Evolutionary conservation across 108 stramenopile genomes (phyloP).

Genomic region (Aureococcus anophagefferens): DNA sequence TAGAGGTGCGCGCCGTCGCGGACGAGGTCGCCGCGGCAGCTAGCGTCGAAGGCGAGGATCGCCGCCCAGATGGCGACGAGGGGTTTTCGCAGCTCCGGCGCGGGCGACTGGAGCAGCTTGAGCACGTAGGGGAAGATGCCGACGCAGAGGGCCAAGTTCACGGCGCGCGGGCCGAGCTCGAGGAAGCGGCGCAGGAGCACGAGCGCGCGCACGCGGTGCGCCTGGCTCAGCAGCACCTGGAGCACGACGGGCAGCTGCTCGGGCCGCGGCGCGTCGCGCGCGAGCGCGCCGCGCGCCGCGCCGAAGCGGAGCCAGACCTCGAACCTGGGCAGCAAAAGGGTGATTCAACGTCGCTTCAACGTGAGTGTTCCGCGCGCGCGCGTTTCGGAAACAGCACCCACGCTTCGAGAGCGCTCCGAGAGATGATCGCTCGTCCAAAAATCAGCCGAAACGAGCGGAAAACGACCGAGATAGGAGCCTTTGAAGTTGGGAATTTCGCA

Average conservation of each 20-base stretch:
- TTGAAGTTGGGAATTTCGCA: too few relatives aligned
- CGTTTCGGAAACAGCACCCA: too few relatives aligned
- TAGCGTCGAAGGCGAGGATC: slow-evolving; percentile 77
- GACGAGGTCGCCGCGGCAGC: slow-evolving; percentile 79
- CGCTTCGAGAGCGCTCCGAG: too few relatives aligned
- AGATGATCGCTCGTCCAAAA: too few relatives aligned
- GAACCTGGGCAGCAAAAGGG: too few relatives aligned
- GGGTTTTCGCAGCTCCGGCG: slow-evolving; percentile 73
- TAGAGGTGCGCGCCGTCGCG: slow-evolving; percentile 69
- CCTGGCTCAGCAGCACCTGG: slow-evolving; percentile 79
- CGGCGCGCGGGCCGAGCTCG: slow-evolving; percentile 83
- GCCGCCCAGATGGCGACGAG: slow-evolving; percentile 88
- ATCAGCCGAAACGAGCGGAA: too few relatives aligned
- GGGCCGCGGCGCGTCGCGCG: slow-evolving; percentile 61
- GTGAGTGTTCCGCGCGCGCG: too few relatives aligned
- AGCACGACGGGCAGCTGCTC: slow-evolving; percentile 92
- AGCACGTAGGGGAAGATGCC: slow-evolving; percentile 95
- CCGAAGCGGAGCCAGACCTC: slow-evolving; percentile 94
- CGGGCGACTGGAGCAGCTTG: slow-evolving; percentile 78
- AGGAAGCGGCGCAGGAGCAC: slow-evolving; percentile 73
- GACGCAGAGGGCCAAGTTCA: slow-evolving; percentile 77
- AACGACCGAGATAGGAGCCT: too few relatives aligned
- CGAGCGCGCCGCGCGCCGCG: slow-evolving; percentile 13
- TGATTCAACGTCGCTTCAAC: too few relatives aligned
- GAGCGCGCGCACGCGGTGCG: slow-evolving; percentile 80